Evolutionary conservation across 345 rosid species (phyloP), one percentile per base, ranked within the genome.

Genomic region (Pugionium cornutum): DNA sequence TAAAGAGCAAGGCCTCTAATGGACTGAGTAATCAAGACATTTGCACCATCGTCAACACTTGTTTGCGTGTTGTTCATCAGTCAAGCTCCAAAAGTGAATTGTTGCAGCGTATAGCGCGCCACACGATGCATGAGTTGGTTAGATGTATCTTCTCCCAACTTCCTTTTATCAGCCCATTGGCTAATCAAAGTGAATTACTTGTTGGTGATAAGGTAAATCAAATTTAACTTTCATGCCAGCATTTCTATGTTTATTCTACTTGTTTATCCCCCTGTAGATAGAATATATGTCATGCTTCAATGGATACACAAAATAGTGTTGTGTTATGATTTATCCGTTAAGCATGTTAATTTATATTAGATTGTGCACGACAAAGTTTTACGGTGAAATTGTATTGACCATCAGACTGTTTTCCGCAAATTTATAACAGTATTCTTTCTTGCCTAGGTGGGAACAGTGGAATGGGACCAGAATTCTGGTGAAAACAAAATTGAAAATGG

Each of bases 61-160:
- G 91, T 56, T 81, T 88, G 72, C 87, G 89, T 52, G 79, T 88
- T 46, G 91, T 88, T 75, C 89, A 85, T 66, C 90, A 88, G 52
- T 85, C 95, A 49, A 72, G 83, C 70, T 75, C 86, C 62, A 85
- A 85, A 66, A 79, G 95, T 68, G 95, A 88, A 70, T 64, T 88
- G 70, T 74, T 88, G 79, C 91, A 88, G 70, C 78, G 87, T 53
- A 88, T 85, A 44, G 87, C 95, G 1, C 81, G 91, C 9, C 89
- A 85, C 60, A 85, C 91, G 2, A 85, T 88, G 84, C 89, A 85
- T 75, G 91, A 88, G 75, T 57, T 88, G 45, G 76, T 88, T 43
- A 82, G 87, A 61, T 85, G 89, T 70, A 83, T 88, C 69, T 88
- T 85, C 75, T 82, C 83, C n/a, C 78, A 74, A 50, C 87, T 88